Conservation (phyloP, 208 protist genomes). For the Leishmania turanica region DNA sequence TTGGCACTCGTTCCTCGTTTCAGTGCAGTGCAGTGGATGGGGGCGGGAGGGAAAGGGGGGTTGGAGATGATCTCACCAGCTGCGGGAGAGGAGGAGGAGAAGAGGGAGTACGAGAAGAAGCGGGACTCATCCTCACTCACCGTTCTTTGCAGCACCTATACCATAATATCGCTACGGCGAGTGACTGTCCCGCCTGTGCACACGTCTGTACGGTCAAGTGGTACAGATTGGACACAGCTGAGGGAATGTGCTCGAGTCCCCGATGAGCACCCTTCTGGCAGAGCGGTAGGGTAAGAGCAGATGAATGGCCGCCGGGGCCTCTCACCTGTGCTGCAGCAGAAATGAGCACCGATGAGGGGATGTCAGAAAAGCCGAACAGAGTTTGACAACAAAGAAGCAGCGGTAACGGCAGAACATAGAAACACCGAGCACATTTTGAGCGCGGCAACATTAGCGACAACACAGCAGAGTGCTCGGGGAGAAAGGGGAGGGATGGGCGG, state of each 20-base stretch:
- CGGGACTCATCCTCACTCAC: background rate
- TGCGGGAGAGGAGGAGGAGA: slow-evolving; percentile 1
- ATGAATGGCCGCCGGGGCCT: background rate
- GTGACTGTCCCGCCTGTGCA: background rate
- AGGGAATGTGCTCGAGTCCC: background rate
- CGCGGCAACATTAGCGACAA: background rate
- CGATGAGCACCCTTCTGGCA: background rate
- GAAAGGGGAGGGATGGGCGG: background rate
- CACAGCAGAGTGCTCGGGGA: background rate
- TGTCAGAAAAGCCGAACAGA: background rate
- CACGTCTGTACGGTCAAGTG: background rate
- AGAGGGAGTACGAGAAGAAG: background rate
- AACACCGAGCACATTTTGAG: background rate
- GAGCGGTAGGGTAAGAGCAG: background rate
- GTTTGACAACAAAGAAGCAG: background rate
- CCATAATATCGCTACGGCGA: background rate
- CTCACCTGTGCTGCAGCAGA: background rate
- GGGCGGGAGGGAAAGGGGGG: background rate
- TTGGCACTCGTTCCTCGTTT: background rate
- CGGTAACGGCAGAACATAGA: background rate
- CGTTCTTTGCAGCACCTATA: background rate
- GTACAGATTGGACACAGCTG: background rate
- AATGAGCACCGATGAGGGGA: background rate
- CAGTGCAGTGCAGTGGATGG: too few relatives aligned
- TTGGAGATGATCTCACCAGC: background rate